These are phyloP conservation scores for Lichtheimia hyalospora DNA, from an alignment of 371 early-diverging fungal genomes.

Conservation along the genomic window DNA sequence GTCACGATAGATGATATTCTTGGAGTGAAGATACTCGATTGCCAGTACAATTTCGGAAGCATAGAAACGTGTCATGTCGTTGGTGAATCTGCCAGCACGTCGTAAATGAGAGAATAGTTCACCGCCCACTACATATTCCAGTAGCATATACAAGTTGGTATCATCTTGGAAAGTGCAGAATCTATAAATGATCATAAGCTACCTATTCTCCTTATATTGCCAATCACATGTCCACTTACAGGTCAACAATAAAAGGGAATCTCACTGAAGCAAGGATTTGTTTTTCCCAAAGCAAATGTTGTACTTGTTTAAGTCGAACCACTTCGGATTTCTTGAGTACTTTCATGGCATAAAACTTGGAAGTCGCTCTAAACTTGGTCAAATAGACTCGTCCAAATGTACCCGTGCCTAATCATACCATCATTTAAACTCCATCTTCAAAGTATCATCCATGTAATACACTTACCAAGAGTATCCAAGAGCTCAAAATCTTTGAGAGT, in stretches of 20 bases:
- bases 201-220: not conserved
- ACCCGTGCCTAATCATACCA: constrained; percentile 52
- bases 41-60: constrained; percentile 65
- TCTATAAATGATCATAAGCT: constrained; percentile 8
- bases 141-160: constrained; percentile 80
- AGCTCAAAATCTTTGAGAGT: constrained; percentile 20
- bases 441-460: not conserved
- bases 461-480: constrained; percentile 21
- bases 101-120: constrained; percentile 90
- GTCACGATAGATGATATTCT: constrained; percentile 90
- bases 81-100: constrained; percentile 79
- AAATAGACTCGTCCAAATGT: constrained; percentile 91
- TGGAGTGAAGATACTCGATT: constrained; percentile 83
- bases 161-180: constrained; percentile 82
- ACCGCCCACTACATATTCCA: constrained; percentile 92
- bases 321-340: constrained; percentile 91
- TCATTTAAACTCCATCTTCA: constrained; percentile 1
- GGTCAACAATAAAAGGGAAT: constrained; percentile 94
- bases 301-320: constrained; percentile 92
- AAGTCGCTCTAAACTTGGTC: constrained; percentile 58
- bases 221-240: constrained; percentile 46
- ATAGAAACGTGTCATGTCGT: constrained; percentile 79
- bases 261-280: constrained; percentile 85
- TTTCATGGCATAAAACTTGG: constrained; percentile 92
- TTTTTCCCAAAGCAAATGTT: constrained; percentile 96